Base-by-base conservation (phyloP, 352 stramenopile genomes). In the Phytophthora multivora region DNA sequence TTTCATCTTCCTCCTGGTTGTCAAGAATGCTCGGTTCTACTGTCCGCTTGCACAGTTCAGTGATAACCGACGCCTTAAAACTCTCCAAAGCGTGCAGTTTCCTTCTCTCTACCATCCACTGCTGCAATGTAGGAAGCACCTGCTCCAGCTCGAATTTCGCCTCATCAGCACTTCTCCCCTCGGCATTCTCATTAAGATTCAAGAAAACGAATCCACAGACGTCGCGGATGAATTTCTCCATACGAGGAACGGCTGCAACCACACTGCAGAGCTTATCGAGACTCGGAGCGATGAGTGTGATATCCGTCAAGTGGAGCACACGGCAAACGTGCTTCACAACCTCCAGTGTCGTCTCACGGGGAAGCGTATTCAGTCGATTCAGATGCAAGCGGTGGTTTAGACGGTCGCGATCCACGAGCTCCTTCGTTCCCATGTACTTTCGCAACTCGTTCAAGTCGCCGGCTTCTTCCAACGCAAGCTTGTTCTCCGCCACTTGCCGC, bases 221-320 rank as follows among this genome's bases (percentile, higher is more conserved):
- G n/a, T 95, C 84, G 4, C 80, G 84, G 52, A 97, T 91, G 40
- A 97, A 96, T 49, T 80, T 88, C 49, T 96, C 89, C 79, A 96
- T 91, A 10, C 85, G 74, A 0, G 89, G 87, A 5, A 97, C 85
- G 1, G 83, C 82, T 11, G 75, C 68, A 6, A 97, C 85, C 10
- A 95, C 89, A 50, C 77, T 84, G 43, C 81, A 93, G 8, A 96
- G 66, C 57, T 96, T 95, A 16, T 90, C 71, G 2, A 96, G 60
- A 48, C 78, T 93, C 33, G 86, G 85, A 0, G 73, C 74, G 54
- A 95, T 93, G 21, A 94, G 59, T 16, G 82, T 94, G 26, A 95
- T 88, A 57, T 96, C 88, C 0, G 83, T 90, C 16, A 96, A 39
- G 40, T 96, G 81, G 0, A 97, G 67, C 16, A 93, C 68, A 18